Percentiles rank a stretch among this genome's conserved stretches.
These are phyloP conservation scores for Shiraia sp. DNA, from an alignment of 2,329 filamentous ascomycete genomes.

Conservation along the genomic window DNA sequence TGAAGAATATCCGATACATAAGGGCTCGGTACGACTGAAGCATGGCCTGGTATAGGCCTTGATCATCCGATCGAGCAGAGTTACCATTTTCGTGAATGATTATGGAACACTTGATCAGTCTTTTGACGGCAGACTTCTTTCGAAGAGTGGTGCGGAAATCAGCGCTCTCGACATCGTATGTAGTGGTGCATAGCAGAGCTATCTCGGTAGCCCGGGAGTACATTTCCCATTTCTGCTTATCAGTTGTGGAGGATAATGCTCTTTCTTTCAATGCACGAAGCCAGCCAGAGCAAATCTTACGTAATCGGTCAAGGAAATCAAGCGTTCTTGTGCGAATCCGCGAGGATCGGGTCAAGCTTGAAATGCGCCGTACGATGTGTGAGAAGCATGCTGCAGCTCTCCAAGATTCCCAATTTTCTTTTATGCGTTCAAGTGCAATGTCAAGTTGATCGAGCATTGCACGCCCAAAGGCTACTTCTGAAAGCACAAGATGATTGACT, in stretches of 20 bases:
- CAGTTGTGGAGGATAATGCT: constrained; percentile 19
- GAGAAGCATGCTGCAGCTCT: constrained; percentile 48
- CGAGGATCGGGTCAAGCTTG: constrained; percentile 44
- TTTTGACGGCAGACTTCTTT: constrained; percentile 12
- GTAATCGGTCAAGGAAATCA: constrained; percentile 34
- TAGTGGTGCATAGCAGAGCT: constrained; percentile 48
- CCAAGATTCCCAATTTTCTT: constrained; percentile 45
- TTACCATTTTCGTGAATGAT: constrained; percentile 20
- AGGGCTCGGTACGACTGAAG: constrained; percentile 20
- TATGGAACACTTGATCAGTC: constrained; percentile 26
- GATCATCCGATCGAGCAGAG: constrained; percentile 1
- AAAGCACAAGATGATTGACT: constrained; percentile 44
- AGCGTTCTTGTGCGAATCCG: constrained; percentile 32
- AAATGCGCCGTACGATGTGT: constrained; percentile 47
- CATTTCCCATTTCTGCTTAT: constrained; percentile 37
- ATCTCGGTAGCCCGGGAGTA: constrained; percentile 44
- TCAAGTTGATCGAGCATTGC: constrained; percentile 22
- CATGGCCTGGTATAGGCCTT: constrained; percentile 7
- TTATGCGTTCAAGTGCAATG: constrained; percentile 7
- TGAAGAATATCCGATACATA: constrained; percentile 18
- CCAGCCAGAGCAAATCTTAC: constrained; percentile 49
- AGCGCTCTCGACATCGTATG: constrained; percentile 51
- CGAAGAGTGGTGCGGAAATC: constrained; percentile 35
- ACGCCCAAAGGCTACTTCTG: constrained; percentile 39
- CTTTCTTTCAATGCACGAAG: constrained; percentile 37